Percentiles rank a stretch among this genome's conserved stretches.
phyloP scores from a whole-genome alignment of 2,329 filamentous ascomycete genomes.

The Pseudogymnoascus destructans region DNA sequence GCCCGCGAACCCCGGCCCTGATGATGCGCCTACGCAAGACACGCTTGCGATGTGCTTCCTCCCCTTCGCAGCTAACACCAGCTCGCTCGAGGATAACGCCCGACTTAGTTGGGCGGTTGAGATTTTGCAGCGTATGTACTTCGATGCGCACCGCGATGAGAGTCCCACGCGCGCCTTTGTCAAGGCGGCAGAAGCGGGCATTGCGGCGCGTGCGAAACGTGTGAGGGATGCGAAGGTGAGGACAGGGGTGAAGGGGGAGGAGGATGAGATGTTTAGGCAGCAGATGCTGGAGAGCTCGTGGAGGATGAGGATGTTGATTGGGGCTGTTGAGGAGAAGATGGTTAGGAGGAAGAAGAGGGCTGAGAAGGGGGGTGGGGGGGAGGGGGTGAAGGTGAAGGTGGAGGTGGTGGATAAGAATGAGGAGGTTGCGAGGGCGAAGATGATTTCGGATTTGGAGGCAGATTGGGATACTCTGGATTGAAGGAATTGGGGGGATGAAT shows the following conservation, averaged over 20 bases:
- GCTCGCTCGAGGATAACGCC: conserved; percentile 38
- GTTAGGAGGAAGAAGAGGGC: conserved; percentile 32
- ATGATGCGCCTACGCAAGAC: conserved; percentile 33
- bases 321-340: conserved; percentile 26
- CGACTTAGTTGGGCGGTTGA: conserved; percentile 44
- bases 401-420: conserved; percentile 15
- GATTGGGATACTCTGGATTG: background rate
- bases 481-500: background rate
- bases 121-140: conserved; percentile 35
- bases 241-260: background rate
- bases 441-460: background rate
- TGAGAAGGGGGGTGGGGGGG: conserved; percentile 22
- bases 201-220: conserved; percentile 32
- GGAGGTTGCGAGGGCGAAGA: background rate
- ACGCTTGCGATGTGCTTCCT: conserved; percentile 41
- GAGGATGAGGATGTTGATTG: background rate
- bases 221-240: background rate
- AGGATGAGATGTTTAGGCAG: background rate
- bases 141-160: conserved; percentile 22
- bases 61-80: conserved; percentile 37
- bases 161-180: conserved; percentile 26
- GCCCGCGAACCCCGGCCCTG: conserved; percentile 27
- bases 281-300: background rate
- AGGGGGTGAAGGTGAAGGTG: conserved; percentile 16
- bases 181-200: conserved; percentile 37